These are phyloP conservation scores for Aureobasidium sp. DNA, from an alignment of 2,329 filamentous ascomycete species.

Conservation along the genomic window DNA sequence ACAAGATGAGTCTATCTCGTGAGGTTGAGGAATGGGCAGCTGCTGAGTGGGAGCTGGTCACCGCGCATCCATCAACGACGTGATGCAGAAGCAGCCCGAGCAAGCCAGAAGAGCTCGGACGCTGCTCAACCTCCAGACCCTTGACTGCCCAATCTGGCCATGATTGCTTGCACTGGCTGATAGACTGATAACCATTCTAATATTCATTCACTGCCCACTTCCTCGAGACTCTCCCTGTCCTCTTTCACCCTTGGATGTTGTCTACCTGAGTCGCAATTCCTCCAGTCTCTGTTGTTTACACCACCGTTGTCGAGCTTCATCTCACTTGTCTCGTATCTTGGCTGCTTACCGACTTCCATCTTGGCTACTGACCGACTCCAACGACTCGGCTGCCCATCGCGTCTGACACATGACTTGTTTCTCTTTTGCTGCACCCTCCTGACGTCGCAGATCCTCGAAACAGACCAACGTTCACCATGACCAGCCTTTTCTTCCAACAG, in stretches of 20 bases:
- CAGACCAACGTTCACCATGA: background rate
- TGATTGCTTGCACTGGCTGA: background rate
- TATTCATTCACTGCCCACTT: background rate
- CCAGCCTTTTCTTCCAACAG: background rate
- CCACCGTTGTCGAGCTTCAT: background rate
- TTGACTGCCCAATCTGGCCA: background rate
- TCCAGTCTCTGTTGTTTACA: background rate
- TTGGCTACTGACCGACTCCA: background rate
- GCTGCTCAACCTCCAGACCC: background rate
- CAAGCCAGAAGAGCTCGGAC: background rate
- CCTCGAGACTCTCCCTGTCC: background rate
- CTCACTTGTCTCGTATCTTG: background rate
- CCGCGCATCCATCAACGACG: background rate
- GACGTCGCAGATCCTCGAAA: background rate
- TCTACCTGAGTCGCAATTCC: background rate
- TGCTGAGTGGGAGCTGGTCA: background rate
- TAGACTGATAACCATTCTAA: background rate
- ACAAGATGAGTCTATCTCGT: background rate
- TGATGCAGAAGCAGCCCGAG: background rate
- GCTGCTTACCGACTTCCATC: background rate
- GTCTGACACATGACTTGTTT: background rate
- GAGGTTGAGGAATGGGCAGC: background rate
- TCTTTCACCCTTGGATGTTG: background rate
- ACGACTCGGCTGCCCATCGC: background rate
- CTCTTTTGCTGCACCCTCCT: background rate